These are phyloP conservation scores for Abelmoschus esculentus DNA, from an alignment of 345 rosid genomes.

Conservation along the genomic window DNA sequence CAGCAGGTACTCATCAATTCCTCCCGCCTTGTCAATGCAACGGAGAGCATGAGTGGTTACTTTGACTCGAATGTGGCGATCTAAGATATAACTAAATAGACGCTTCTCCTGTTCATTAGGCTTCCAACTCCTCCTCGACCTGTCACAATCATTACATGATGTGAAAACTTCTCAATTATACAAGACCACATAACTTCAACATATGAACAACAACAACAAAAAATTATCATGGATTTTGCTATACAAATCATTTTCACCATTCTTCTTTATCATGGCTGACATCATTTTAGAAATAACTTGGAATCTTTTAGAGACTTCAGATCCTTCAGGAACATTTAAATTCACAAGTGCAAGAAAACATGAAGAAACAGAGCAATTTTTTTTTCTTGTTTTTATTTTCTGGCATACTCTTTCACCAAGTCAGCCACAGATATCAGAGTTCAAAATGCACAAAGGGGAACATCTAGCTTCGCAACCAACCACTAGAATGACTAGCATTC, in stretches of 20 bases:
- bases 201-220: not conserved
- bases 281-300: not conserved
- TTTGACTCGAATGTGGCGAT: constrained; percentile 56
- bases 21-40: constrained; percentile 96
- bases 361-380: not conserved
- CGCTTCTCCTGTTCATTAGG: constrained; percentile 92
- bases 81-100: constrained; percentile 81
- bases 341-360: not conserved
- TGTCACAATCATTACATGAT: constrained; percentile 21
- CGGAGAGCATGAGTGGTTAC: constrained; percentile 57
- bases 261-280: not conserved
- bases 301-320: not conserved
- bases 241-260: not conserved
- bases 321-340: not conserved
- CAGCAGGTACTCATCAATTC: constrained; percentile 90
- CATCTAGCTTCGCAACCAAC: not conserved
- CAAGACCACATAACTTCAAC: not conserved
- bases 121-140: constrained; percentile 81
- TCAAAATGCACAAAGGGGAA: not conserved
- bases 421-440: not conserved
- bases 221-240: no score
- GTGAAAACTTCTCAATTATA: constrained; percentile 2
- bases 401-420: not conserved
- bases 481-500: not conserved
- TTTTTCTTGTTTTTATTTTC: no score